Evolutionary conservation across 169 alveolate genomes (phyloP), one percentile per base, ranked within the genome.

Genomic region (Plasmodium billcollinsi): DNA sequence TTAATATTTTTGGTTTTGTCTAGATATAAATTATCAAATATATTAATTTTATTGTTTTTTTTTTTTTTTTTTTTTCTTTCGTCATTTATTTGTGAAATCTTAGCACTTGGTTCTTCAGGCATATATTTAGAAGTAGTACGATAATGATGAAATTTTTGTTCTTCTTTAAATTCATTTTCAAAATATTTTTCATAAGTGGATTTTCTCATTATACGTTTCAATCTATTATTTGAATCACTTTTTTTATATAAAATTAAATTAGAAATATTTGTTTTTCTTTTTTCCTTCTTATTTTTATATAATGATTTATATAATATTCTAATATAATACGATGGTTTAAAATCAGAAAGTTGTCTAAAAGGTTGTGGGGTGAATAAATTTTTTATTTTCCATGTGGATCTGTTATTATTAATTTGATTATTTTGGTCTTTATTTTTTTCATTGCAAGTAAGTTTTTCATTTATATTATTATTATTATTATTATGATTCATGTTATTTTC

Each of bases 291-390:
- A 29, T 33, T 54, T 67, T 73, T 86, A 86, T 86, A 72, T 33
- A 73, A 33, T 7, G 92, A 71, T 72, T 67, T 45, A 66, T 86
- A 73, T 8, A 86, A 59, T 86, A 86, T 86, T 56, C 92, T 86
- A 7, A 86, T 86, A 67, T 86, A 86, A 15, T 86, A 86, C 7
- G 92, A 86, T n/a, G 92, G 88, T 18, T 71, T 86, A 26, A 86
- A 86, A 29, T 86, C 92, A 0, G 61, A 29, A 45, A 71, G 39
- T 54, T 86, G 92, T 45, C 88, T 86, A 54, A 54, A 86, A 21
- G 61, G 29, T 59, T 73, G 73, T 54, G 86, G 73, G n/a, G 43
- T 62, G 56, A 86, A 72, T 39, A 86, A 29, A 61, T 24, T 72
- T 61, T 29, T 65, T 12, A 67, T 18, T 2, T 69, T 45, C 83